Base-by-base conservation (phyloP, 331 rosid species). In the Spiraea crenata region DNA sequence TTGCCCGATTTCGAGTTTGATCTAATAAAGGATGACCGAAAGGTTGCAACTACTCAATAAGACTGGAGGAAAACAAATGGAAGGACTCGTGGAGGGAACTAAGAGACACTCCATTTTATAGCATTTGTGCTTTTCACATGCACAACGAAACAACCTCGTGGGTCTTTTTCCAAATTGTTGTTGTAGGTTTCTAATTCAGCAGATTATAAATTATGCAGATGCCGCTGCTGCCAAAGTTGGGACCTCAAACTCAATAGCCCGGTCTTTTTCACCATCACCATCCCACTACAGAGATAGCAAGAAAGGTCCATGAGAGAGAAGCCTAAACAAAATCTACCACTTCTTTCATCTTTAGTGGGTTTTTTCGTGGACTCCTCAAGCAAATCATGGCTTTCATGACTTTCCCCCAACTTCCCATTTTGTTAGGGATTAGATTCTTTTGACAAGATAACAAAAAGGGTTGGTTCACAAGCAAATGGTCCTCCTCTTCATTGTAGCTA, bases 401-500 rank as follows among this genome's bases (percentile, higher is more conserved):
- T 63, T 70, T 51, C 61, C 54, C 41, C 60, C 73, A 16, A 64
- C 69, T 49, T 4, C 20, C 40, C 67, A 76, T 77, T 69, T 46
- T 77, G 44, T 74, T 77, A 35, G 19, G 67, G 67, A 64, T 76
- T 66, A 87, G 90, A 83, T 80, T 82, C 86, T 75, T 5, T 25
- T 25, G 31, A 25, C 17, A 63, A 70, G 78, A 85, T 77, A 78
- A 82, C 79, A 81, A 76, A 80, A 85, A 77, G 82, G 70, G 64
- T 74, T 14, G 61, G 59, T 72, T 85, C 83, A 80, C 80, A 79
- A 59, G 75, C 74, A 87, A 25, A 82, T 80, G 87, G 78, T 76
- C 87, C 85, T 81, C 73, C 81, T 62, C 63, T 69, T 31, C 35
- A 31, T 8, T 70, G 44, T 64, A 55, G 70, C 77, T 72, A 69